phyloP scores from a whole-genome alignment of 805 yeast genomes.

The Myxozyma neotropica region DNA sequence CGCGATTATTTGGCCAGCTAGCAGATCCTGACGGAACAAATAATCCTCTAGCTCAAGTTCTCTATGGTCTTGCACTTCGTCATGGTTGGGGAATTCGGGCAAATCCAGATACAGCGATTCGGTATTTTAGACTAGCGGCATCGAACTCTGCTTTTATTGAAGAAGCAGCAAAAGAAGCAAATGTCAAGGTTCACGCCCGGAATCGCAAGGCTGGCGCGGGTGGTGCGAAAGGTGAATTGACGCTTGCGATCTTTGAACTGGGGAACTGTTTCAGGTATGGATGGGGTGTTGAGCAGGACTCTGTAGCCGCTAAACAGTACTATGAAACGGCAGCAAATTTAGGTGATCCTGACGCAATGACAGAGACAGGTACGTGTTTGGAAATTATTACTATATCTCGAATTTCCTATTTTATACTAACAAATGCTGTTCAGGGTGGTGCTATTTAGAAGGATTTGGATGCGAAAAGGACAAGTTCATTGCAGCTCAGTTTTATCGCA shows the following conservation, averaged over 20 bases:
- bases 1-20: slow-evolving; percentile 31
- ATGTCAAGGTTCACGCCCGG: slow-evolving; percentile 11
- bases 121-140: slow-evolving; percentile 37
- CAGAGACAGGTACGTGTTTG: slow-evolving; percentile 31
- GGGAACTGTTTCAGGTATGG: slow-evolving; percentile 42
- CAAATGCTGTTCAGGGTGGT: slow-evolving; percentile 24
- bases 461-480: slow-evolving; percentile 38
- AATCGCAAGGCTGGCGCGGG: slow-evolving; percentile 24
- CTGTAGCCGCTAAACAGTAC: slow-evolving; percentile 37
- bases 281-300: slow-evolving; percentile 41
- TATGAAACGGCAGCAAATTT: slow-evolving; percentile 41
- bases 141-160: slow-evolving; percentile 35
- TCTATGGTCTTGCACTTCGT: slow-evolving; percentile 39
- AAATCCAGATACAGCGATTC: slow-evolving; percentile 34
- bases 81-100: slow-evolving; percentile 42
- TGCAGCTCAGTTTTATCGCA: slow-evolving; percentile 43
- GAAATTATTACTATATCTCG: neutral
- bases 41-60: slow-evolving; percentile 40
- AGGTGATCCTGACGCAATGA: slow-evolving; percentile 42
- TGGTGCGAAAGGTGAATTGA: slow-evolving; percentile 36
- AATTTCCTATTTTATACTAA: neutral
- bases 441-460: slow-evolving; percentile 40
- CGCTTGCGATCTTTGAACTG: slow-evolving; percentile 40
- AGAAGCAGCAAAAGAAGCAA: slow-evolving; percentile 17
- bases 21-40: slow-evolving; percentile 37